Base-by-base conservation (phyloP, 2,329 filamentous ascomycete genomes). In the Talaromyces marneffei region DNA sequence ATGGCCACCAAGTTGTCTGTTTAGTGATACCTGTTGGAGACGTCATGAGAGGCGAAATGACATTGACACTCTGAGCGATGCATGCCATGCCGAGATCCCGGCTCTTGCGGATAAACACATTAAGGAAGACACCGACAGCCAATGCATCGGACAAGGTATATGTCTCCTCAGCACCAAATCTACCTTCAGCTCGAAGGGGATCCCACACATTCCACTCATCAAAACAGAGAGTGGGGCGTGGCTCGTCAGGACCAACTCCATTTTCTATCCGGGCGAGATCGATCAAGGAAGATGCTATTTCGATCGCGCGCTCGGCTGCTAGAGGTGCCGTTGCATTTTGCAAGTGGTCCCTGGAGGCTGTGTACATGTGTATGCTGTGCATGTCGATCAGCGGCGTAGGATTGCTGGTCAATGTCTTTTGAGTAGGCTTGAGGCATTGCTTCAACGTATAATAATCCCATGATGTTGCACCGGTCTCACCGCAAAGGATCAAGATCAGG, bases 131-230 rank as follows among this genome's bases (percentile, higher is more conserved):
- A 2, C 83, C 83, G 0, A 92, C 88, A n/a, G 88, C 89, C 16
- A 92, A 79, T 1, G 87, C 88, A 66, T 92, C 89, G 0, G 87
- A 90, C 7, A 92, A 81, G 0, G 86, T 91, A 76, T 92, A 90
- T 67, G 75, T 78, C 71, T 92, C 88, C 74, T 92, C 89, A 5
- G 87, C 89, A 16, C 89, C 89, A 63, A 83, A 73, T 67, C 88
- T 85, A 16, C 89, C 89, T 0, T 87, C 87, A 0, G 89, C 88
- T 8, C 88, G 83, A 58, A 81, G 79, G 0, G 88, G 87, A 67
- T 91, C 88, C 89, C 89, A 92, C 8, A 92, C 88, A 71, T 92
- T 92, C 89, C 89, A 92, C 74, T 92, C 89, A 71, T 92, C 89
- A 70, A 92, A 92, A 79, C 89, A 92, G 71, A 92, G 90, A 57